Evolutionary conservation across 306 rosid genomes (phyloP), one percentile per base, ranked within the genome.

Genomic region (Fagus sylvatica): DNA sequence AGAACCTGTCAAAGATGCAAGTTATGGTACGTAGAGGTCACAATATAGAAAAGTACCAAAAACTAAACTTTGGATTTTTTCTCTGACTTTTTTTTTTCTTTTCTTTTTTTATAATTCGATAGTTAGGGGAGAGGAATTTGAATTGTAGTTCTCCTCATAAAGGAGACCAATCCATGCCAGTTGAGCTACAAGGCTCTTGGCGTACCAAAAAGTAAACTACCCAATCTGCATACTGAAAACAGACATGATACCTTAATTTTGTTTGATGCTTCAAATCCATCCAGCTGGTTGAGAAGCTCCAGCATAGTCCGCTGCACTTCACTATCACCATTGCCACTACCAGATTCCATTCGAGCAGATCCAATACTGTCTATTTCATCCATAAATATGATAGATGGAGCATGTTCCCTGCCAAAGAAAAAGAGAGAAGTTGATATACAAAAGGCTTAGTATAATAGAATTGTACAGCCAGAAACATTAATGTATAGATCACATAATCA

Each of bases 211-310:
- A 22, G 28, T 39, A 37, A 65, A 65, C 49, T 7, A 17, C 36
- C 69, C 16, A 33, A 68, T 48, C 53, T 28, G 39, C 73, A 75
- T 60, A 4, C 43, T 43, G 36, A 60, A 70, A 40, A 69, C 40
- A 79, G 11, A 55, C 0, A 46, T 9, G 17, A 77, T 78, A 96
- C 99, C 96, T 96, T 96, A 86, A 96, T 96, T 91, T 96, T 96
- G 80, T 96, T 96, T 41, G 99, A 96, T 82, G 99, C 99, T 85
- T 96, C 99, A 90, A 96, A 96, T 75, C 99, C 99, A 89, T 96
- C 99, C 80, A 96, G 83, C 86, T 96, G 99, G 85, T 93, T 96
- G 51, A 96, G 98, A 85, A 96, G 99, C 87, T 96, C 99, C 76
- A 96, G 86, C 99, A 96, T 96, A 66, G 99, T 96, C 10, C 98